These are phyloP conservation scores for Fagus sylvatica DNA, from an alignment of 306 rosid species.

Conservation along the genomic window DNA sequence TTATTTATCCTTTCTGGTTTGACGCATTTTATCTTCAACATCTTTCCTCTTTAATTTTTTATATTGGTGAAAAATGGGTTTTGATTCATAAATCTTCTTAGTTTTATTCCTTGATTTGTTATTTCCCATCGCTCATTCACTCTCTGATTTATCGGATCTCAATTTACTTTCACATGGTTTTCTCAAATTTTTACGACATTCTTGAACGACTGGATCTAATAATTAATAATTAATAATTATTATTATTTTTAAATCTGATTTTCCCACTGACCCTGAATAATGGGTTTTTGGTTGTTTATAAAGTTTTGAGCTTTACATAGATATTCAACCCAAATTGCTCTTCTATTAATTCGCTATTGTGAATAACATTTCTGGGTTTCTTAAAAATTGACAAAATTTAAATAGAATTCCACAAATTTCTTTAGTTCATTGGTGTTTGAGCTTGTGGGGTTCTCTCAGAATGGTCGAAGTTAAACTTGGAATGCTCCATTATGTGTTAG, in stretches of 20 bases:
- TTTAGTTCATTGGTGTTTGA: not conserved
- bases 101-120: not conserved
- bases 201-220: conserved; percentile 17
- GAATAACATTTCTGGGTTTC: conserved; percentile 6
- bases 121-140: not conserved
- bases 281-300: not conserved
- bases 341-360: not conserved
- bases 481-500: conserved; percentile 84
- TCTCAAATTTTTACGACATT: not conserved
- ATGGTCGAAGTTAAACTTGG: conserved; percentile 87
- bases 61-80: not conserved
- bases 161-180: not conserved
- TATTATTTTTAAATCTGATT: too few relatives aligned
- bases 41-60: not conserved
- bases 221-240: not conserved
- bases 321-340: not conserved
- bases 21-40: not conserved
- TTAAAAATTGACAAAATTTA: not conserved
- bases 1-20: not conserved
- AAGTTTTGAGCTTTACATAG: not conserved
- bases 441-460: conserved; percentile 2
- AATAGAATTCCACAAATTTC: not conserved
- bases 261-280: not conserved
- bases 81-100: not conserved
- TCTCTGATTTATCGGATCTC: not conserved